Percentiles rank a stretch among this genome's conserved stretches.
Conservation (phyloP, 2,329 filamentous ascomycete species). For the Pyrenophora graminea region DNA sequence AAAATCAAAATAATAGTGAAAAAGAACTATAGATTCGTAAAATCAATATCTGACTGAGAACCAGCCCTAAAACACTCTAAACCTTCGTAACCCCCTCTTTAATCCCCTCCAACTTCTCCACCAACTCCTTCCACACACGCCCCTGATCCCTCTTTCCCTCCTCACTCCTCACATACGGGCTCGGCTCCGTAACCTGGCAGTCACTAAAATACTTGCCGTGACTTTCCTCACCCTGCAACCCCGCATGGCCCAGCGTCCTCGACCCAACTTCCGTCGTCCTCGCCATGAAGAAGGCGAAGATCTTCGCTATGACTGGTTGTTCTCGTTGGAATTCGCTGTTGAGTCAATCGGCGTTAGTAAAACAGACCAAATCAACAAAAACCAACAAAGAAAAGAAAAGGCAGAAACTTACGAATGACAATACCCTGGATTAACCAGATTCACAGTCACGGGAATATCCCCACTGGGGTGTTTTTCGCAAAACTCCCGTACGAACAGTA, state of each 20-base stretch:
- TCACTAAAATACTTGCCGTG: constrained; percentile 51
- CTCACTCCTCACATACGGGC: constrained; percentile 41
- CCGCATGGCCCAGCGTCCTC: constrained; percentile 49
- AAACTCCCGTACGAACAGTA: constrained; percentile 32
- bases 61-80: too few species aligned
- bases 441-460: constrained; percentile 37
- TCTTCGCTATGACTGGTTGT: constrained; percentile 1
- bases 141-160: constrained; percentile 45
- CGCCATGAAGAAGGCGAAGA: constrained; percentile 33
- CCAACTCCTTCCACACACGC: constrained; percentile 49
- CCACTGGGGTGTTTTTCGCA: constrained; percentile 18
- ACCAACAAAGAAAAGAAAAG: too few species aligned
- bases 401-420: constrained; percentile 36
- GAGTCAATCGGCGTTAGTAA: neutral
- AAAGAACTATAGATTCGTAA: too few species aligned
- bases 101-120: constrained; percentile 46
- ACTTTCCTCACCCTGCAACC: constrained; percentile 38
- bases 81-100: constrained; percentile 31
- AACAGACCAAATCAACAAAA: neutral
- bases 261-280: constrained; percentile 49
- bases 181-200: constrained; percentile 33
- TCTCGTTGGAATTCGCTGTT: constrained; percentile 31
- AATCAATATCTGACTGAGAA: too few species aligned
- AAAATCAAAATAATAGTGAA: too few species aligned
- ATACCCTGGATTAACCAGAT: constrained; percentile 41